Evolutionary conservation across 306 rosid species (phyloP), one percentile per base, ranked within the genome.

Genomic region (Dicorynia guianensis): DNA sequence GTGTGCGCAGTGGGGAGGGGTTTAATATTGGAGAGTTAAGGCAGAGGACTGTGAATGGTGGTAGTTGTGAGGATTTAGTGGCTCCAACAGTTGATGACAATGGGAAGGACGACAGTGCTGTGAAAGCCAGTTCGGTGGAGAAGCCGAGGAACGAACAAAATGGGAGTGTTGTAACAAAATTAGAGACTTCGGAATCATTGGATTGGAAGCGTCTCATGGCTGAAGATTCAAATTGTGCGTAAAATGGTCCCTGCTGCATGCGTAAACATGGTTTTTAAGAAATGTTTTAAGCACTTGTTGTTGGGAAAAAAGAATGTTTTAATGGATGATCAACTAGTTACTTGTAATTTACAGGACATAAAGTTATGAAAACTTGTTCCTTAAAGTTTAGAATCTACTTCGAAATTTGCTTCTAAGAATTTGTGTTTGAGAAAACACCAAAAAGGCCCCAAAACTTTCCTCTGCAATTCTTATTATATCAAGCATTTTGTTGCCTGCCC

Each of bases 131-230:
- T 76, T 80, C 86, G 38, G 76, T 15, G 61, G 80, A 74, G 83
- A 87, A 82, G 75, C 85, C 80, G 54, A 83, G 79, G 70, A 79
- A 56, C 33, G 93, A 85, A 79, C 76, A 83, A 3, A 86, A 81
- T 53, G 88, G 90, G 18, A 78, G 8, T 20, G 79, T 43, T 18
- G 67, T 63, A 56, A 57, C 75, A 50, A 90, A 74, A 65, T 81
- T 89, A 77, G 88, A 86, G 49, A 83, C 86, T 0, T 81, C 80
- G 18, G 87, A 80, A 70, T 95, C 97, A 25, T 82, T 95, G 79
- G 99, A 95, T 47, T 95, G 99, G 99, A 87, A 81, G 73, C 92
- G 90, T 76, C 81, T 95, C 40, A 90, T 92, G 96, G 88, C 90
- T 11, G 90, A 90, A 56, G 99, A 95, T 86, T 97, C 97, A 10